phyloP scores from a whole-genome alignment of 139 green algal genomes.

The Chlamydomonas applanata region DNA sequence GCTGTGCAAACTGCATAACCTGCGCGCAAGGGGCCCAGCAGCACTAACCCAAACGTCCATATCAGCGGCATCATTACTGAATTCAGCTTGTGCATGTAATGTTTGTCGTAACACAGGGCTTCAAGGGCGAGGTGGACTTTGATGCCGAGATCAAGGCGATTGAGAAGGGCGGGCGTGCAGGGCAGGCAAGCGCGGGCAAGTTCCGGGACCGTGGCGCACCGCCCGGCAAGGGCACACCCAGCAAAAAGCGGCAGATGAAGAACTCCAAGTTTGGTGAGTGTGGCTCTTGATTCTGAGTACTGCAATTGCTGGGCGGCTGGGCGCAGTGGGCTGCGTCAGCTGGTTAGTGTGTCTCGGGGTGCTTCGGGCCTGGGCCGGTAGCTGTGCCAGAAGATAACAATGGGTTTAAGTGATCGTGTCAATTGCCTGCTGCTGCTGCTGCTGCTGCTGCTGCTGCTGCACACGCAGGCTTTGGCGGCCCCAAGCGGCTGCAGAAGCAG shows the following conservation, averaged over 20 bases:
- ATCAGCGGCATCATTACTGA: background rate
- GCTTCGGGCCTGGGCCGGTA: background rate
- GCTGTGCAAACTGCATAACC: too few relatives aligned
- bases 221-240: constrained; percentile 14
- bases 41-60: too few relatives aligned
- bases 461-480: constrained; percentile 79
- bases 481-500: constrained; percentile 83
- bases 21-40: too few relatives aligned
- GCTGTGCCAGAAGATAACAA: background rate
- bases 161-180: constrained; percentile 5
- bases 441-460: background rate
- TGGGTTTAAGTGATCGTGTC: background rate
- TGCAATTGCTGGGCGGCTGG: background rate
- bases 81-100: too few relatives aligned
- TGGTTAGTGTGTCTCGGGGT: too few relatives aligned
- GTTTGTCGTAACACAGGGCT: constrained; percentile 32
- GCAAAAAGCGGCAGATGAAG: constrained; percentile 55
- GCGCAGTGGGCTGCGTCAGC: too few relatives aligned
- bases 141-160: constrained; percentile 60
- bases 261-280: constrained; percentile 72
- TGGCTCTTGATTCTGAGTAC: background rate
- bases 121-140: constrained; percentile 74
- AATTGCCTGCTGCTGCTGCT: background rate
- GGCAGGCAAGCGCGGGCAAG: constrained; percentile 18
- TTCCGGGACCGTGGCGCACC: constrained; percentile 15